Base-by-base conservation (phyloP, 257 asterid species). In the Avicennia marina region DNA sequence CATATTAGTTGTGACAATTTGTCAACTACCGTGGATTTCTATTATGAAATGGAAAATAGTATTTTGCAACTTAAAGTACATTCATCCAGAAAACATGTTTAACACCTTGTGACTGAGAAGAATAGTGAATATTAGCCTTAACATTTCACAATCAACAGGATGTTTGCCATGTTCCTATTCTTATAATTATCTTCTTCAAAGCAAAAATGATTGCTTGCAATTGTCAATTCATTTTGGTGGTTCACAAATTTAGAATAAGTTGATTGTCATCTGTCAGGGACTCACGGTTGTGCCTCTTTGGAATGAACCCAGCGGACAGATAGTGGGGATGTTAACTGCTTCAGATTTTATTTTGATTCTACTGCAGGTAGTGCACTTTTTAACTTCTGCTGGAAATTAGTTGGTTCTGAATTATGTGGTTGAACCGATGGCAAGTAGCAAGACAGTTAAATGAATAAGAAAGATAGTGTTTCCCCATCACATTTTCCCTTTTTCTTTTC, bases 241-340 rank as follows among this genome's bases (percentile, higher is more conserved):
- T 64, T 55, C 38, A 16, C 41, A 18, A 46, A 38, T 62, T 31
- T 74, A 20, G 51, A 16, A 33, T 56, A 25, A 31, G 39, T 41
- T 40, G 46, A 20, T 39, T 72, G 27, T 61, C 58, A 31, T 60
- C 39, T 66, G 18, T 15, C 50, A 85, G 95, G 84, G 80, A 62
- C 64, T 79, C 26, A 65, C 73, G 1, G 72, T 71, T 48, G 59
- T 77, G 68, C 88, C 95, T 60, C 72, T 85, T 48, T 73, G 85
- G 90, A 78, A 82, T 67, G 84, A 69, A 40, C 56, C 60, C 21
- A 57, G 36, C 27, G 40, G 70, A 25, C 72, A 64, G 68, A 75
- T 82, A 44, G 60, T 75, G 0, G 95, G 94, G 69, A 82, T 85
- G 86, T 60, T 85, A 48, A 82, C 95, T 50, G 82, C 90, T 54